These are phyloP conservation scores for Melastoma malabathricum DNA, from an alignment of 345 rosid genomes.

Conservation along the genomic window DNA sequence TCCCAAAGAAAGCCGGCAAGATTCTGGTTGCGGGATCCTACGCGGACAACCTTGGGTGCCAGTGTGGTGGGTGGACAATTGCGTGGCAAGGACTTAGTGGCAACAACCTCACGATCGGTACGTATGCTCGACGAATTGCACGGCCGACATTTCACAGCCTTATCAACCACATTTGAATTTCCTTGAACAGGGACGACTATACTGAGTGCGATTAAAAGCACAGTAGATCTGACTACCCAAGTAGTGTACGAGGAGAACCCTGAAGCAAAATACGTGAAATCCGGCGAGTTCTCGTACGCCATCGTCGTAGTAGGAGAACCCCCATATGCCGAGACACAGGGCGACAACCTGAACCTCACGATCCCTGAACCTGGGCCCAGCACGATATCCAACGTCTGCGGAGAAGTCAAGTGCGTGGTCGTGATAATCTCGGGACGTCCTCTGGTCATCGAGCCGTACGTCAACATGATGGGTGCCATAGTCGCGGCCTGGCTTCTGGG, in stretches of 20 bases:
- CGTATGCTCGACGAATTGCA: neutral
- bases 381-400: constrained; percentile 37
- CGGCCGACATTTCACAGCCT: too few species aligned
- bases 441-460: constrained; percentile 39
- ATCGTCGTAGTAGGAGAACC: constrained; percentile 52
- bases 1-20: constrained; percentile 31
- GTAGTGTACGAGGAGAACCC: constrained; percentile 42
- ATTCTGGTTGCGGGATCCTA: constrained; percentile 46
- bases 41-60: constrained; percentile 44
- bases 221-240: constrained; percentile 37
- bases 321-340: constrained; percentile 52
- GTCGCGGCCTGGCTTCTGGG: constrained; percentile 78
- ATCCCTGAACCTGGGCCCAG: constrained; percentile 35
- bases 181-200: constrained; percentile 46
- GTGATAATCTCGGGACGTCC: constrained; percentile 64
- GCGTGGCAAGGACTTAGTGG: constrained; percentile 46
- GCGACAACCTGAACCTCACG: constrained; percentile 39
- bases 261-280: constrained; percentile 14
- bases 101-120: constrained; percentile 32
- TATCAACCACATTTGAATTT: neutral
- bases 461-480: constrained; percentile 27
- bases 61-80: constrained; percentile 64
- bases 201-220: constrained; percentile 33
- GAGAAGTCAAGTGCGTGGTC: constrained; percentile 35
- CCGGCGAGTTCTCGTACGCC: constrained; percentile 27